Evolutionary conservation across 257 asterid genomes (phyloP).

Genomic region (Lithospermum erythrorhizon): DNA sequence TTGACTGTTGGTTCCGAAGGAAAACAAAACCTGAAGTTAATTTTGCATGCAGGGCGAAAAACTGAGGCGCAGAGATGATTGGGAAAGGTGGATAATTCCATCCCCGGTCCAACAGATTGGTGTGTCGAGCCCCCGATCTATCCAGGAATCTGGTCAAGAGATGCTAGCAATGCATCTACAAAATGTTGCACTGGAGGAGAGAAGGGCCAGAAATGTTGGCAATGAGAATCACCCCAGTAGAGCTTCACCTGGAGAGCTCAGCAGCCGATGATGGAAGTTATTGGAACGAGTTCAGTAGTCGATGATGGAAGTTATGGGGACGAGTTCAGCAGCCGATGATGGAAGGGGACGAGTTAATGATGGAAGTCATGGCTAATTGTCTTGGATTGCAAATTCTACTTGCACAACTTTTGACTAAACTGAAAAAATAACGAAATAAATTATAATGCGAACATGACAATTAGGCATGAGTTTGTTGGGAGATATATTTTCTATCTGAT

Average conservation of each 20-base stretch:
- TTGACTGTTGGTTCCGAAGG: background rate
- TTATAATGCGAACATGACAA: too few relatives aligned
- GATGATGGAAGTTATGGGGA: too few relatives aligned
- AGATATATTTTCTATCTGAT: too few relatives aligned
- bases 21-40: too few relatives aligned
- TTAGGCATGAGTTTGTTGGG: too few relatives aligned
- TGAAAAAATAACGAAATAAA: too few relatives aligned
- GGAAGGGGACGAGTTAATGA: too few relatives aligned
- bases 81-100: constrained; percentile 55
- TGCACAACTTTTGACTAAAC: too few relatives aligned
- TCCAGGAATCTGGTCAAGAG: constrained; percentile 18
- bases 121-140: constrained; percentile 29
- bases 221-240: constrained; percentile 17
- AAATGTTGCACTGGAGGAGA: constrained; percentile 32
- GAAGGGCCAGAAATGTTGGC: constrained; percentile 14
- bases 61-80: constrained; percentile 47
- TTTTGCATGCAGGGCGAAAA: constrained; percentile 41
- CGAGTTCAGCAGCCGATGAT: too few relatives aligned
- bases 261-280: constrained; percentile 8
- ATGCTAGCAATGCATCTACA: constrained; percentile 30
- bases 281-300: too few relatives aligned
- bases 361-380: too few relatives aligned
- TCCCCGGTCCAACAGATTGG: constrained; percentile 13
- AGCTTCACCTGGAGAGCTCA: constrained; percentile 28
- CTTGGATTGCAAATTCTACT: too few relatives aligned